Evolutionary conservation across 2,329 filamentous ascomycete genomes (phyloP), one percentile per base, ranked within the genome.

Genomic region (Trichoderma harzianum): DNA sequence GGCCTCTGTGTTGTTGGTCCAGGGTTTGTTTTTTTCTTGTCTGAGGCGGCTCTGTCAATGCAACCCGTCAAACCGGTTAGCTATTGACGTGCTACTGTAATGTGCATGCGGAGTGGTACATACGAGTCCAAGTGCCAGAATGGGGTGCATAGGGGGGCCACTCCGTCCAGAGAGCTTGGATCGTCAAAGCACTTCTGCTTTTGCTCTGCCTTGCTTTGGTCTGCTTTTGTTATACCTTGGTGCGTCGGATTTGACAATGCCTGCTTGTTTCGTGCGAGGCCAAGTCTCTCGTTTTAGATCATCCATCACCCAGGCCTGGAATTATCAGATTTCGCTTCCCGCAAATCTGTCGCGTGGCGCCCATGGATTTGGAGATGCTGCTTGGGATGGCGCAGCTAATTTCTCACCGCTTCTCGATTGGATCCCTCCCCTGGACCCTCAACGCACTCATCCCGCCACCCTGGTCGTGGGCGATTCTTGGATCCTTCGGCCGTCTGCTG

Each of bases 381-480:
- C 63, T 55, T 55, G 63, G 28, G 28, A 18, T 12, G 30, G 30
- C 14, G 65, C 51, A 60, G 51, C 55, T 70, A 70, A 70, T 47
- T 70, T 70, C 68, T 70, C 68, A 70, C 68, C 68, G 68, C 68
- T 39, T 70, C 43, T 70, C 68, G 51, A 26, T 63, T 63, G 58
- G 57, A 24, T 39, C 47, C 47, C 32, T 16, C 28, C 64, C 51
- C 43, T 66, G 63, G 55, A 61, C 39, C 36, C 55, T 51, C 34
- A 32, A 47, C 36, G 32, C 32, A 32, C 21, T 30, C 14, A 28
- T 26, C 32, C 53, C 36, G 51, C 51, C 16, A 60, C 57, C 58
- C 68, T 55, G 62, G 60, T 43, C 43, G 8, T 55, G 8, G 39
- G 26, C 39, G 43, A 14, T 68, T 57, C 26, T 21, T 64, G 68